These are phyloP conservation scores for Acer campestre DNA, from an alignment of 345 rosid species.

Conservation along the genomic window DNA sequence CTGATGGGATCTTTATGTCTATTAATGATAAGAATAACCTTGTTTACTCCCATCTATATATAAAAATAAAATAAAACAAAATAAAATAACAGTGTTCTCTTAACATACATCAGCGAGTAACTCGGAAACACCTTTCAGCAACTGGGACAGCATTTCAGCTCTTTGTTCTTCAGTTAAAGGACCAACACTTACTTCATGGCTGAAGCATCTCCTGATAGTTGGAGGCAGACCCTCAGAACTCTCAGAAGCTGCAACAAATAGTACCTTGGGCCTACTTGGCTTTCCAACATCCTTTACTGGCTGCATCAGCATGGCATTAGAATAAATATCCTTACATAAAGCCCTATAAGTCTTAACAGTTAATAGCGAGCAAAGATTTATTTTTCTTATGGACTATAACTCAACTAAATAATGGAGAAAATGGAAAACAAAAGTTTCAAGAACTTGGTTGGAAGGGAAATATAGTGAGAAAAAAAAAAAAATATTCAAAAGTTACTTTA, in stretches of 20 bases:
- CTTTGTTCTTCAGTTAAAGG: slow-evolving; percentile 85
- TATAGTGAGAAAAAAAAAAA: not conserved
- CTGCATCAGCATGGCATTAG: slow-evolving; percentile 36
- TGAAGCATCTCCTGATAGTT: slow-evolving; percentile 89
- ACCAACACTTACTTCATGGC: slow-evolving; percentile 85
- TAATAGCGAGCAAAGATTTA: not conserved
- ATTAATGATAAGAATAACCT: not conserved
- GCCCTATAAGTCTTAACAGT: not conserved
- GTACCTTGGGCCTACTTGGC: slow-evolving; percentile 53
- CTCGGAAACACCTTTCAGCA: slow-evolving; percentile 68
- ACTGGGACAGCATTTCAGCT: slow-evolving; percentile 67
- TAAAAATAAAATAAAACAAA: not conserved
- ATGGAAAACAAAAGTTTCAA: not conserved
- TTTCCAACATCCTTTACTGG: slow-evolving; percentile 37
- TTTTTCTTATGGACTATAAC: not conserved
- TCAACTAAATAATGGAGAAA: not conserved
- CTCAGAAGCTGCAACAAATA: slow-evolving; percentile 84
- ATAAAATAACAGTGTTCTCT: not conserved
- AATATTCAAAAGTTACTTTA: slow-evolving; percentile 9
- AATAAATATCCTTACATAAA: slow-evolving; percentile 17
- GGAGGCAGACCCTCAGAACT: slow-evolving; percentile 86
- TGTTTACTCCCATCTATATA: not conserved
- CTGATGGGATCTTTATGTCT: not conserved
- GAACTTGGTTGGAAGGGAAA: not conserved
- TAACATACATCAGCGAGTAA: slow-evolving; percentile 64